Conservation (phyloP, 2,329 filamentous ascomycete genomes). For the Xylariaceae sp. region DNA sequence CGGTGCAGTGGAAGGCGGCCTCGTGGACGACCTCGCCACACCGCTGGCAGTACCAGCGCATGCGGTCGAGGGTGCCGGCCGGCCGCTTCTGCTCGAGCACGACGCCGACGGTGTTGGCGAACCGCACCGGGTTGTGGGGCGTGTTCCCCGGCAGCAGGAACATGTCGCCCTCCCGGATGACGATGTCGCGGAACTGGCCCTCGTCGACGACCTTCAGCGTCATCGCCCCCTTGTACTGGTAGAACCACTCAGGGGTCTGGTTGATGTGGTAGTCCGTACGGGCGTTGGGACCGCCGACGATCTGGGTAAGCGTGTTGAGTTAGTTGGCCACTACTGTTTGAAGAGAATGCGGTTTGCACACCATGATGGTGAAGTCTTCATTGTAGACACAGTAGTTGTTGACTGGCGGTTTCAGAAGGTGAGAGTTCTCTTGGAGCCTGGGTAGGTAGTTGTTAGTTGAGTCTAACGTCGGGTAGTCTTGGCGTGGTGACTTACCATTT, state of each 20-base stretch:
- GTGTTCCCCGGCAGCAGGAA: conserved; percentile 91
- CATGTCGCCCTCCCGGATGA: conserved; percentile 91
- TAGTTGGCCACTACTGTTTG: conserved; percentile 8
- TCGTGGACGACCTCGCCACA: conserved; percentile 81
- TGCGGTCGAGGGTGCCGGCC: conserved; percentile 68
- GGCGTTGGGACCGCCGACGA: conserved; percentile 94
- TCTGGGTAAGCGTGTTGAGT: conserved; percentile 47
- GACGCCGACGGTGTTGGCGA: conserved; percentile 90
- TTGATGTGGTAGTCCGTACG: conserved; percentile 99
- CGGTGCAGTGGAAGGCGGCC: conserved; percentile 82
- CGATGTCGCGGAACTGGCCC: conserved; percentile 74
- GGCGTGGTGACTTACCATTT: conserved; percentile 53
- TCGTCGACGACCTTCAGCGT: conserved; percentile 86
- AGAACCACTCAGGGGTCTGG: conserved; percentile 95
- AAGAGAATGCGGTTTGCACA: conserved; percentile 36
- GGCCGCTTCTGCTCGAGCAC: conserved; percentile 87
- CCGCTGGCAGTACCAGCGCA: conserved; percentile 86
- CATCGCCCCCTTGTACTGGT: conserved; percentile 93
- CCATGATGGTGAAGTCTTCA: conserved; percentile 80
- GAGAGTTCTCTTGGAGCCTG: conserved; percentile 89
- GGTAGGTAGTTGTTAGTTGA: conserved; percentile 42
- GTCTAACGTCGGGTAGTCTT: conserved; percentile 9
- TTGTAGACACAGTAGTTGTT: conserved; percentile 99
- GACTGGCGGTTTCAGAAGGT: conserved; percentile 89
- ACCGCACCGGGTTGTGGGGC: conserved; percentile 94